Percentiles rank a stretch among this genome's conserved stretches.
phyloP scores from a whole-genome alignment of 768 basidiomycete species.

The Pisolithus microcarpus region DNA sequence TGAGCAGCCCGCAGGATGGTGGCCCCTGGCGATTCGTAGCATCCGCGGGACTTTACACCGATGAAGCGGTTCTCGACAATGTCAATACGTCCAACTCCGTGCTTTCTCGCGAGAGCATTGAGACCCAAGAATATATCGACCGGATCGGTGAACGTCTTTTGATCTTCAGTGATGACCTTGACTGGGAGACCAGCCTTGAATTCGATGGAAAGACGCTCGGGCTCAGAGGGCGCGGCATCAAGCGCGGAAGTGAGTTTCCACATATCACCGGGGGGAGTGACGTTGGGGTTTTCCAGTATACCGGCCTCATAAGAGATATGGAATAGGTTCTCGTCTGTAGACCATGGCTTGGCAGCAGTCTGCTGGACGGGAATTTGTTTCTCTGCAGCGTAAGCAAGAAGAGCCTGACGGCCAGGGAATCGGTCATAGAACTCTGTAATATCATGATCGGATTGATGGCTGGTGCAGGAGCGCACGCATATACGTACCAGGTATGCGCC shows the following conservation, averaged over 20 bases:
- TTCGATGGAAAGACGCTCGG: conserved; percentile 79
- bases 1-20: conserved; percentile 94
- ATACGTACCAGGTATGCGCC: conserved; percentile 80
- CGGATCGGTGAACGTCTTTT: conserved; percentile 73
- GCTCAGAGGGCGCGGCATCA: conserved; percentile 69
- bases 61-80: conserved; percentile 99
- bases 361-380: conserved; percentile 91
- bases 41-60: conserved; percentile 98
- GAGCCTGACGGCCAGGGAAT: conserved; percentile 90
- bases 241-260: conserved; percentile 93
- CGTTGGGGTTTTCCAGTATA: conserved; percentile 95
- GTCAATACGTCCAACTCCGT: conserved; percentile 95
- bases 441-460: background rate
- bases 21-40: conserved; percentile 96
- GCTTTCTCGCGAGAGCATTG: conserved; percentile 88
- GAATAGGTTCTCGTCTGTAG: conserved; percentile 98
- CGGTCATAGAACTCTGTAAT: conserved; percentile 90
- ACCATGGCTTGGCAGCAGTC: conserved; percentile 97
- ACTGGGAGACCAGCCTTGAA: conserved; percentile 84
- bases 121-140: conserved; percentile 92
- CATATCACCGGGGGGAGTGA: conserved; percentile 93
- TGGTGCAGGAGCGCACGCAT: background rate
- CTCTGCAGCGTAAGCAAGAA: conserved; percentile 82
- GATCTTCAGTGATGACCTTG: conserved; percentile 53
- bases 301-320: conserved; percentile 99